A percentile compares a stretch with the other conserved stretches of the same genome.
Evolutionary conservation across 2,329 filamentous ascomycete genomes (phyloP).

Genomic region (Arthrobotrys sphaeroides): DNA sequence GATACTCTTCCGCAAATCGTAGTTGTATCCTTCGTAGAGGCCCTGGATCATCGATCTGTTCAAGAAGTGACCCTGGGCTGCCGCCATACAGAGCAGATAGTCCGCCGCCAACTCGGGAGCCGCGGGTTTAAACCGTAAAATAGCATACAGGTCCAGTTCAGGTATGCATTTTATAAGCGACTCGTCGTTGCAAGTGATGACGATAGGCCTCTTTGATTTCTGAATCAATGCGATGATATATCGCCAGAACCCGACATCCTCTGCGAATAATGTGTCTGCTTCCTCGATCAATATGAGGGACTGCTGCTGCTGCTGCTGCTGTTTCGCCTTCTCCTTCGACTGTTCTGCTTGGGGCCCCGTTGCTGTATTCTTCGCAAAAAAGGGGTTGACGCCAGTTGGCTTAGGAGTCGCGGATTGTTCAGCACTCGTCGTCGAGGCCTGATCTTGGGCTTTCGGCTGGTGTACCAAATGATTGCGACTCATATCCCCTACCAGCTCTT

Average conservation of each 20-base stretch:
- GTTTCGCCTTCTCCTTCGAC: constrained; percentile 57
- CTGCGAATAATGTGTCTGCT: constrained; percentile 90
- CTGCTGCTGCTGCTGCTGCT: constrained; percentile 76
- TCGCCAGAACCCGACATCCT: constrained; percentile 94
- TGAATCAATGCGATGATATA: constrained; percentile 80
- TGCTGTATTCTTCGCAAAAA: constrained; percentile 72
- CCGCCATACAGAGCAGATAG: constrained; percentile 81
- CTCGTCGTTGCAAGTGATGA: constrained; percentile 96
- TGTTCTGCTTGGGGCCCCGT: constrained; percentile 52
- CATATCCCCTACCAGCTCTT: constrained; percentile 96
- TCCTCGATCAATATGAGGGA: constrained; percentile 94
- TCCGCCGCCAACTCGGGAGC: constrained; percentile 76
- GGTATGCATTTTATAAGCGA: constrained; percentile 71
- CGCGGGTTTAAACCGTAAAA: constrained; percentile 78
- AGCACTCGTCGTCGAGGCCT: constrained; percentile 56
- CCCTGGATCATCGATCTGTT: constrained; percentile 72
- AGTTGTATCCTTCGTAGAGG: constrained; percentile 74
- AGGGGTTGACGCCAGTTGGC: constrained; percentile 71
- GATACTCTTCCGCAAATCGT: constrained; percentile 82
- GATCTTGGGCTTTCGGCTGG: constrained; percentile 60
- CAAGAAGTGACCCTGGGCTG: constrained; percentile 86
- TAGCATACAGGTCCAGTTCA: constrained; percentile 80
- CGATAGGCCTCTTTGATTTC: constrained; percentile 87
- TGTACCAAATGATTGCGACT: constrained; percentile 91
- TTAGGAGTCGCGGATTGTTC: constrained; percentile 59